phyloP scores from a whole-genome alignment of 2,329 filamentous ascomycete species.

The Xylaria arbuscula region DNA sequence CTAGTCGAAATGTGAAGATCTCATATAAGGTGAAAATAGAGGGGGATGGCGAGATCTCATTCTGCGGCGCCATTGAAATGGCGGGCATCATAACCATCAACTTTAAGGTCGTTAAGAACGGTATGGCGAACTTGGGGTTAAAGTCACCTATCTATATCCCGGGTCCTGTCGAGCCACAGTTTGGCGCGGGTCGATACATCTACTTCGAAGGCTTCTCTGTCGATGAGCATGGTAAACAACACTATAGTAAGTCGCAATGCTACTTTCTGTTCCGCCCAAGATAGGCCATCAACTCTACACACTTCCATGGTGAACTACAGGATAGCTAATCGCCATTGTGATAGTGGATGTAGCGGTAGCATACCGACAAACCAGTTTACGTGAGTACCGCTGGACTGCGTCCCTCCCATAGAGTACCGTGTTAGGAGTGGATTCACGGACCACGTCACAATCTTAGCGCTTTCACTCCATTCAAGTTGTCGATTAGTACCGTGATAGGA shows the following conservation, averaged over 20 bases:
- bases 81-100: slow-evolving; percentile 91
- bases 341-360: slow-evolving; percentile 82
- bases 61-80: slow-evolving; percentile 93
- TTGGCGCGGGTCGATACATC: slow-evolving; percentile 82
- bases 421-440: not conserved
- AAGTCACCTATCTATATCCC: slow-evolving; percentile 88
- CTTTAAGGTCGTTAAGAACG: slow-evolving; percentile 86
- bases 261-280: not conserved
- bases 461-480: too few relatives aligned
- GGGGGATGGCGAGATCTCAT: slow-evolving; percentile 91
- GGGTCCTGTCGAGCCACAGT: slow-evolving; percentile 88
- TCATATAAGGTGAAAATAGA: slow-evolving; percentile 55
- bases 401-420: not conserved
- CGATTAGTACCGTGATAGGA: too few relatives aligned
- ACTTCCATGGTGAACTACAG: not conserved
- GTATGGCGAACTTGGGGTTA: slow-evolving; percentile 77
- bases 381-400: slow-evolving; percentile 47
- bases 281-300: not conserved
- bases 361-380: slow-evolving; percentile 82
- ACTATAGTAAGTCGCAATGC: slow-evolving; percentile 63
- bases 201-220: slow-evolving; percentile 93
- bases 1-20: not conserved
- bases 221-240: slow-evolving; percentile 87
- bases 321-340: slow-evolving; percentile 8
- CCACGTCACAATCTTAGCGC: too few relatives aligned